Evolutionary conservation across 495 filamentous ascomycete species (phyloP), one percentile per base, ranked within the genome.

Genomic region (Aspergillus biplanus): DNA sequence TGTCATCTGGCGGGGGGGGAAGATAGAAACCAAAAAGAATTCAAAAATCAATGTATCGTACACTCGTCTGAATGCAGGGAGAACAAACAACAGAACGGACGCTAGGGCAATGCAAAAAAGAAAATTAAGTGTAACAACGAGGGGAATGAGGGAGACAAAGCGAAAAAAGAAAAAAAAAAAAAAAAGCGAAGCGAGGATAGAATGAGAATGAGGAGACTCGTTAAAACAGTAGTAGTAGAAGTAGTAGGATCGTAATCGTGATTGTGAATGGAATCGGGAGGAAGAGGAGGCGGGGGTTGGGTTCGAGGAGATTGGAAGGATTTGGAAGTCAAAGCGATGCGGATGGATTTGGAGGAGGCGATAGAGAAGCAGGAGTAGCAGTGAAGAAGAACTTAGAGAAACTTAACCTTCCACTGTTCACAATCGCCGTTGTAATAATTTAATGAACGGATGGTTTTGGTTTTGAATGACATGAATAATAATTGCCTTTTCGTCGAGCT

Each of bases 1-100:
- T 77, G 73, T 79, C 73, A 77, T 76, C 70, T 72, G 64, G 11
- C 21, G 21, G 21, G 21, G 21, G 21, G 21, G 21, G 21, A 27
- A 55, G 54, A 32, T 35, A 44, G 42, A 55, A 18, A 67, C 42
- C 42, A 44, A 50, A 48, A 50, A 55, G 35, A 52, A 48, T 33
- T 53, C 52, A 56, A 56, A 27, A 59, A 33, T 33, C 59, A 48
- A 48, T 50, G 39, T 57, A 63, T 54, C 61, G 61, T 63, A 57
- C 61, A 63, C 13, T 63, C 61, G 61, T 63, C 46, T 44, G 55
- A 39, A 63, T 63, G 16, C 11, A 54, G 35, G 37, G 56, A 57
- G 47, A 50, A 57, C 46, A 63, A 57, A 21, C 7, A 57, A 33
- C 49, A 33, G 48, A 39, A 15, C 15, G 50, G 58, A 61, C 44